Conservation (phyloP, 345 rosid species). For the Syzygium oleosum region DNA sequence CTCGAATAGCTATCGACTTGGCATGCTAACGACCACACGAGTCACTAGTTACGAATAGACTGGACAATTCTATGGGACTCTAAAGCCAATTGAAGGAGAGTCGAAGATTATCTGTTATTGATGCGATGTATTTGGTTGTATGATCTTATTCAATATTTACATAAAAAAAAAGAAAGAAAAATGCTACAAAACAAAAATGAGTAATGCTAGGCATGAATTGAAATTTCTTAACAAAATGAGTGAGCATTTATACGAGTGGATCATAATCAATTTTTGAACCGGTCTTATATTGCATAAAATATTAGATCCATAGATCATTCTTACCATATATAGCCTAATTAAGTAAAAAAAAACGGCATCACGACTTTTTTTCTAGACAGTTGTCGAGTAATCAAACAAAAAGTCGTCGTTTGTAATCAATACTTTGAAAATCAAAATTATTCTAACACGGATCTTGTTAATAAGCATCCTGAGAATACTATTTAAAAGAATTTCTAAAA, state of each 20-base stretch:
- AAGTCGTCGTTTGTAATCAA: too few species aligned
- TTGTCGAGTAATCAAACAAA: neutral
- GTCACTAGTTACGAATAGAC: neutral
- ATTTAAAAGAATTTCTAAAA: neutral
- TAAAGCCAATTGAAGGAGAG: neutral
- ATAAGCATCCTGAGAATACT: too few species aligned
- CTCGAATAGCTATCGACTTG: neutral
- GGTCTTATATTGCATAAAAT: neutral
- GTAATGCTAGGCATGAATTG: neutral
- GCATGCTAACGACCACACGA: neutral
- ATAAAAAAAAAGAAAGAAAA: neutral
- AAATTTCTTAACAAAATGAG: neutral
- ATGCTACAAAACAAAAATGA: neutral
- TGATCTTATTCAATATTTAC: too few species aligned
- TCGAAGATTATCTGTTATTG: neutral
- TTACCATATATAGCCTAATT: neutral
- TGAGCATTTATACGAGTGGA: neutral
- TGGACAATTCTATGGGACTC: neutral
- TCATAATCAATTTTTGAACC: neutral
- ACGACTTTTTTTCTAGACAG: neutral
- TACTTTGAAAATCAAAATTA: neutral
- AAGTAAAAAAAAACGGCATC: neutral
- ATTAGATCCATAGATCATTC: accelerated
- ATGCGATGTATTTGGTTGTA: neutral
- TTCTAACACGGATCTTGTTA: neutral